Evolutionary conservation across 176 grass and related monocot genomes (phyloP).

Genomic region (Typha latifolia): DNA sequence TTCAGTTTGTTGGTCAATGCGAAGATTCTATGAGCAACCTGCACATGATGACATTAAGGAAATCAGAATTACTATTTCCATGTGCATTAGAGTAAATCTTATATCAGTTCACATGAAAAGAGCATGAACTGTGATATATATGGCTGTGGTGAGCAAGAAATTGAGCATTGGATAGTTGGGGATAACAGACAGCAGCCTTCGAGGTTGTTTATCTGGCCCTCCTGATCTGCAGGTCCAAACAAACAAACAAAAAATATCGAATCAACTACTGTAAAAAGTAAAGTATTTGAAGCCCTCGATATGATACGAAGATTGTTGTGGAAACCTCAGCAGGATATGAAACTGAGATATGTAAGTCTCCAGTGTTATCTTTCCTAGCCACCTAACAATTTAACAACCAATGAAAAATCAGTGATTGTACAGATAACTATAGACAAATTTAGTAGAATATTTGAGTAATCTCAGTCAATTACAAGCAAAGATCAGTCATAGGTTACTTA

Average conservation of each 20-base stretch:
- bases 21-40: slow-evolving; percentile 18
- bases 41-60: background rate
- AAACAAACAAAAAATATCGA: background rate
- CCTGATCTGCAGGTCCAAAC: slow-evolving; percentile 8
- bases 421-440: too few species aligned
- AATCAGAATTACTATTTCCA: background rate
- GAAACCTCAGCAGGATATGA: slow-evolving; percentile 23
- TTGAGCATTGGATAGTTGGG: slow-evolving; percentile 22
- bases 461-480: background rate
- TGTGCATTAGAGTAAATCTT: background rate
- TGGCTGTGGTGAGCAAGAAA: slow-evolving; percentile 22
- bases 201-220: slow-evolving; percentile 16
- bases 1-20: slow-evolving; percentile 17
- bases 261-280: background rate
- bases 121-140: slow-evolving; percentile 14
- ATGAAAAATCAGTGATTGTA: background rate
- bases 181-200: slow-evolving; percentile 11
- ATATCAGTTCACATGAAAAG: background rate
- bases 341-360: slow-evolving; percentile 25
- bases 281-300: background rate
- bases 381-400: slow-evolving; percentile 1
- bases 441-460: too few species aligned
- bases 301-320: background rate
- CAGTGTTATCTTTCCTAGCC: slow-evolving; percentile 29
- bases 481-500: background rate